phyloP scores from a whole-genome alignment of 2,329 filamentous ascomycete genomes.

The Fusarium sp. region DNA sequence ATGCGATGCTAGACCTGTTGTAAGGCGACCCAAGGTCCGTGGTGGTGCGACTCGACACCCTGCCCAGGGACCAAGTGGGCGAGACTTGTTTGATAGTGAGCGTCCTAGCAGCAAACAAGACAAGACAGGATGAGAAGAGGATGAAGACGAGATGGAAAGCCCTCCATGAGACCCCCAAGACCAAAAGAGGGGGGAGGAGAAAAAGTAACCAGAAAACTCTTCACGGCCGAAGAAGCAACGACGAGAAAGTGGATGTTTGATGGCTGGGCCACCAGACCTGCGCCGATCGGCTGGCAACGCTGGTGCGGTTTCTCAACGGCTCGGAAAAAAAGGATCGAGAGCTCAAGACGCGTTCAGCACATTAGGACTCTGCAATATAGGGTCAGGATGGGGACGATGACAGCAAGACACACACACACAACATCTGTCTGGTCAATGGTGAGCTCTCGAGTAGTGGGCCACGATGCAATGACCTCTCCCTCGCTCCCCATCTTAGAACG shows the following conservation, averaged over 20 bases:
- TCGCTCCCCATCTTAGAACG: constrained; percentile 6
- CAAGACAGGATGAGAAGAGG: constrained; percentile 6
- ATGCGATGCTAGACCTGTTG: constrained; percentile 37
- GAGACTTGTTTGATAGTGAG: constrained; percentile 28
- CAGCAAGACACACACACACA: constrained; percentile 9
- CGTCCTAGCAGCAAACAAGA: constrained; percentile 25
- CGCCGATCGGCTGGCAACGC: constrained; percentile 29
- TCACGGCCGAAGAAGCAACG: constrained; percentile 39
- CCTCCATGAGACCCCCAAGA: constrained; percentile 1
- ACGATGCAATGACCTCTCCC: constrained; percentile 9
- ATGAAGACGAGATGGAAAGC: constrained; percentile 6
- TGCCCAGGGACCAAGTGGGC: constrained; percentile 24
- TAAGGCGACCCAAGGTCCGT: constrained; percentile 40
- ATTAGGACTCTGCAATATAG: constrained; percentile 23
- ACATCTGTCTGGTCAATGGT: constrained; percentile 13
- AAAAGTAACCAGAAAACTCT: constrained; percentile 27
- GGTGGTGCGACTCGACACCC: constrained; percentile 42
- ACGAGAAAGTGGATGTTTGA: constrained; percentile 29
- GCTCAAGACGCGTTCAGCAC: constrained; percentile 5
- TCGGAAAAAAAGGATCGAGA: constrained; percentile 16
- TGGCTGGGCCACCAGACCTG: constrained; percentile 27
- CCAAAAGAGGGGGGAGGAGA: constrained; percentile 5
- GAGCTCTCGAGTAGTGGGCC: constrained; percentile 10
- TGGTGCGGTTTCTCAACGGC: constrained; percentile 22
- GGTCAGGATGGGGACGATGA: constrained; percentile 16